Percentiles rank a stretch among this genome's conserved stretches.
Evolutionary conservation across 2,329 filamentous ascomycete species (phyloP).

Genomic region (Curvularia sp.): DNA sequence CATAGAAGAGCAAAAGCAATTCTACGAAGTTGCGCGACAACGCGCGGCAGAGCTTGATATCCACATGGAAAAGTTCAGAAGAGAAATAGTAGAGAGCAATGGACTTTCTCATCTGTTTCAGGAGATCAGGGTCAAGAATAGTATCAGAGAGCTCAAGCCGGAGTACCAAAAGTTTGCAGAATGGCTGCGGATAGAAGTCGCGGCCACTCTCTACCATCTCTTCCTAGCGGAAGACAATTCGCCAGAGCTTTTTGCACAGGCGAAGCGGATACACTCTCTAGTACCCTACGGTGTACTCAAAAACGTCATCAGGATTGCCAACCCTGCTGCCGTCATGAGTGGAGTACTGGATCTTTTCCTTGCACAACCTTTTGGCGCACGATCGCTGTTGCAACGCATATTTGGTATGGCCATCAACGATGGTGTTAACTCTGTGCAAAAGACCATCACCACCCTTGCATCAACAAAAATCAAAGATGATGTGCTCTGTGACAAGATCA

Average conservation of each 20-base stretch:
- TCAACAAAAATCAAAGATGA: conserved; percentile 78
- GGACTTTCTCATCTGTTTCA: conserved; percentile 91
- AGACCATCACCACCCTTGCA: conserved; percentile 79
- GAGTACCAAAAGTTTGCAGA: conserved; percentile 99
- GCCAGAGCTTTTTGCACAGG: conserved; percentile 91
- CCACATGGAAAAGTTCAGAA: conserved; percentile 87
- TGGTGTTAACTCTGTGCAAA: conserved; percentile 85
- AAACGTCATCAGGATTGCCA: conserved; percentile 95
- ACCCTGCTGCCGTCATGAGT: conserved; percentile 97
- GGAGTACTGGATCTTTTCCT: conserved; percentile 93
- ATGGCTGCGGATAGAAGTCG: conserved; percentile 96
- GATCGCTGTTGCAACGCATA: conserved; percentile 91
- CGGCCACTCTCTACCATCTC: conserved; percentile 93
- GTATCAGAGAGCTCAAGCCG: conserved; percentile 84
- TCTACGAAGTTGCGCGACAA: conserved; percentile 93
- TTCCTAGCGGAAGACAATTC: conserved; percentile 99
- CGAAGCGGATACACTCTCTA: conserved; percentile 91
- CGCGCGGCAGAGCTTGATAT: conserved; percentile 92
- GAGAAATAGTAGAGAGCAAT: conserved; percentile 75
- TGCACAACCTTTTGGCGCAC: conserved; percentile 89
- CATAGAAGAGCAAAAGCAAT: conserved; percentile 88
- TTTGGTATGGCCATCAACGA: conserved; percentile 92
- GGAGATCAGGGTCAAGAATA: conserved; percentile 90
- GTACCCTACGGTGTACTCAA: conserved; percentile 93
- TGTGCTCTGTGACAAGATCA: conserved; percentile 80